phyloP scores from a whole-genome alignment of 164 flowering plant species.

The Tinospora cordifolia region DNA sequence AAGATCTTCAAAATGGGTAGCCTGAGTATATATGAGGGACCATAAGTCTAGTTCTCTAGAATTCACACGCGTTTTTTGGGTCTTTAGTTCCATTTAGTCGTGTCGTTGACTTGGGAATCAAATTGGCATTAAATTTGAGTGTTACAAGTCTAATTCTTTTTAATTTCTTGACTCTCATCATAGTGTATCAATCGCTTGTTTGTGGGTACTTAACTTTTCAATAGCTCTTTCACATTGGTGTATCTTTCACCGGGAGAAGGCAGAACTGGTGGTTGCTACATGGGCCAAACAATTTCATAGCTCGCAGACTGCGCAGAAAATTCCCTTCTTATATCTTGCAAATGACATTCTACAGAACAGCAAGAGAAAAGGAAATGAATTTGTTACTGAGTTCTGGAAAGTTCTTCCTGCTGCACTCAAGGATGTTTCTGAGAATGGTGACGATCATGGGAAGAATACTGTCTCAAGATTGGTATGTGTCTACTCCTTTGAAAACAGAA shows the following conservation, averaged over 20 bases:
- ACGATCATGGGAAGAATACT: constrained; percentile 67
- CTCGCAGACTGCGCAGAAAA: constrained; percentile 52
- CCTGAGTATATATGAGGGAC: neutral
- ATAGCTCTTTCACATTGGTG: constrained; percentile 96
- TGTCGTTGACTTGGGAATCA: neutral
- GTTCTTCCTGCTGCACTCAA: constrained; percentile 89
- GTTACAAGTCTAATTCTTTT: neutral
- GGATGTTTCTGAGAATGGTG: constrained; percentile 55
- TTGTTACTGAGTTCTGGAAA: constrained; percentile 85
- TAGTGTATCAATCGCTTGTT: neutral
- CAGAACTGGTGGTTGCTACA: constrained; percentile 75
- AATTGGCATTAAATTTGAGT: neutral
- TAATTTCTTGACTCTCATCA: neutral
- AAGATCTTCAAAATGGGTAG: neutral
- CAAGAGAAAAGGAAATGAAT: constrained; percentile 90
- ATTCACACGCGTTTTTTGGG: neutral
- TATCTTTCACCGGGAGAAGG: constrained; percentile 81
- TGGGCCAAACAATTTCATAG: constrained; percentile 83
- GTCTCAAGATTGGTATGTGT: constrained; percentile 75
- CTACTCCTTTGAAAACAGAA: neutral
- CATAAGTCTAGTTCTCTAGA: neutral
- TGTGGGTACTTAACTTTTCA: constrained; percentile 31
- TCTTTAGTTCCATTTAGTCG: neutral
- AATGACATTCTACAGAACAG: constrained; percentile 97
- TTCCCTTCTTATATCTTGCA: constrained; percentile 86